phyloP scores from a whole-genome alignment of 2,329 filamentous ascomycete genomes.

The Xylaria sp. region DNA sequence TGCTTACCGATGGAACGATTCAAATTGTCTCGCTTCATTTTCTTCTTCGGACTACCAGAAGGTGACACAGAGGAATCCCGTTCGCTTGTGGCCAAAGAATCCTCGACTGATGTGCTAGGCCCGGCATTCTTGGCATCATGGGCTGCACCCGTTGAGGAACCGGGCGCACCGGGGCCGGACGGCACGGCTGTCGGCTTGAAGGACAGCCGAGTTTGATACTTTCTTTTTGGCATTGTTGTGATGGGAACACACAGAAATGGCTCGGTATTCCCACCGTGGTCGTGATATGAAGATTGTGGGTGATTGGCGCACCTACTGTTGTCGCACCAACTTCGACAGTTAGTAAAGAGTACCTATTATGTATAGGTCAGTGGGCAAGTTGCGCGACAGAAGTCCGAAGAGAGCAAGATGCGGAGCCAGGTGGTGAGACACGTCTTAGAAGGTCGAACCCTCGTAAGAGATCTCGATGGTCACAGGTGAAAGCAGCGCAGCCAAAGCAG shows the following conservation, averaged over 20 bases:
- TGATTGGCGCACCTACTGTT: not conserved
- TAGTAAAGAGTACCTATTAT: not conserved
- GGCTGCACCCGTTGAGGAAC: conserved; percentile 27
- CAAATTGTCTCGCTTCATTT: conserved; percentile 17
- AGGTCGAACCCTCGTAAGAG: too few relatives aligned
- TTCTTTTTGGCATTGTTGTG: conserved; percentile 23
- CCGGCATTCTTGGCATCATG: conserved; percentile 23
- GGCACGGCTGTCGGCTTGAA: conserved; percentile 28
- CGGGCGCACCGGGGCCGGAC: conserved; percentile 21
- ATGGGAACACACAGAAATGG: not conserved
- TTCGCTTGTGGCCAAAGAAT: conserved; percentile 3
- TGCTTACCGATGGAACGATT: conserved; percentile 18
- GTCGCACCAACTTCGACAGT: not conserved
- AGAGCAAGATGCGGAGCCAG: too few relatives aligned
- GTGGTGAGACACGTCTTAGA: too few relatives aligned
- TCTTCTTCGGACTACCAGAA: conserved; percentile 5
- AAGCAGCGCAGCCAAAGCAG: too few relatives aligned
- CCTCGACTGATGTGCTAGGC: conserved; percentile 16
- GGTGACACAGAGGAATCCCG: conserved; percentile 4
- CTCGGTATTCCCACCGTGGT: not conserved
- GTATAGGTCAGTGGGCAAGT: too few relatives aligned
- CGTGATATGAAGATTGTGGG: too few relatives aligned
- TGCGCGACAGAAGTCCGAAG: too few relatives aligned
- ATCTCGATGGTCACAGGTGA: too few relatives aligned
- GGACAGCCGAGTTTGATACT: conserved; percentile 29